Evolutionary conservation across 192 early-diverging fungal genomes (phyloP).

Genomic region (Entomortierella lignicola): DNA sequence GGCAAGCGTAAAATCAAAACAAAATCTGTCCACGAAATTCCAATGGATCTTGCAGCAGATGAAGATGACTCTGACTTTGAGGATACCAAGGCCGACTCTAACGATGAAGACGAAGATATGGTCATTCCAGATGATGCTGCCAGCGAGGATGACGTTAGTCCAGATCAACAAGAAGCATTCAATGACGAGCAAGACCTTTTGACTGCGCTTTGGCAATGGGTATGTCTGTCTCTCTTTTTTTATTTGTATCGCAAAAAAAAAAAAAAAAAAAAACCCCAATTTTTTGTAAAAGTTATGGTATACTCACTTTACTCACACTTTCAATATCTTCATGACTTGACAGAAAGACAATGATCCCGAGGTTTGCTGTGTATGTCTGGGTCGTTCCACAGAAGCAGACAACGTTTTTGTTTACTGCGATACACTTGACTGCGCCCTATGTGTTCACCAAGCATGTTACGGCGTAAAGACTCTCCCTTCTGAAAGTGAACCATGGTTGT

Average conservation of each 20-base stretch:
- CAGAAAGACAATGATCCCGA: slow-evolving; percentile 66
- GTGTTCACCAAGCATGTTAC: slow-evolving; percentile 53
- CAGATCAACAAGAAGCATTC: slow-evolving; percentile 30
- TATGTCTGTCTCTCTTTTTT: slow-evolving; percentile 12
- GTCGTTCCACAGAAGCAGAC: slow-evolving; percentile 56
- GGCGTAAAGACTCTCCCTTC: slow-evolving; percentile 53
- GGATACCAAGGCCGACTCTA: slow-evolving; percentile 35
- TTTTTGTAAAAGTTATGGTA: too few relatives aligned
- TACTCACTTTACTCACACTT: too few relatives aligned
- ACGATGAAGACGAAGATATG: slow-evolving; percentile 52
- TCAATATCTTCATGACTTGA: too few relatives aligned
- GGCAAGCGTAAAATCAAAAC: slow-evolving; percentile 59
- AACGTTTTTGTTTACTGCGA: slow-evolving; percentile 68
- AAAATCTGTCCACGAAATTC: slow-evolving; percentile 49
- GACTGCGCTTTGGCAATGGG: slow-evolving; percentile 55
- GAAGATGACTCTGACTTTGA: slow-evolving; percentile 58
- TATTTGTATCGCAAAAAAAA: too few relatives aligned
- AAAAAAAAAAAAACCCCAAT: not conserved
- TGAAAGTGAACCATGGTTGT: slow-evolving; percentile 57
- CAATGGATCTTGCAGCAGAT: slow-evolving; percentile 48
- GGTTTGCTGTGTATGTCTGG: slow-evolving; percentile 65
- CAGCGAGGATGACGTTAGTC: slow-evolving; percentile 40
- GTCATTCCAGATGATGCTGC: slow-evolving; percentile 43
- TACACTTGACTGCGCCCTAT: slow-evolving; percentile 35
- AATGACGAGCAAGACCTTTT: slow-evolving; percentile 51